A percentile compares a stretch with the other conserved stretches of the same genome.
Conservation (phyloP, 495 filamentous ascomycete genomes). For the Penicillium steckii region DNA sequence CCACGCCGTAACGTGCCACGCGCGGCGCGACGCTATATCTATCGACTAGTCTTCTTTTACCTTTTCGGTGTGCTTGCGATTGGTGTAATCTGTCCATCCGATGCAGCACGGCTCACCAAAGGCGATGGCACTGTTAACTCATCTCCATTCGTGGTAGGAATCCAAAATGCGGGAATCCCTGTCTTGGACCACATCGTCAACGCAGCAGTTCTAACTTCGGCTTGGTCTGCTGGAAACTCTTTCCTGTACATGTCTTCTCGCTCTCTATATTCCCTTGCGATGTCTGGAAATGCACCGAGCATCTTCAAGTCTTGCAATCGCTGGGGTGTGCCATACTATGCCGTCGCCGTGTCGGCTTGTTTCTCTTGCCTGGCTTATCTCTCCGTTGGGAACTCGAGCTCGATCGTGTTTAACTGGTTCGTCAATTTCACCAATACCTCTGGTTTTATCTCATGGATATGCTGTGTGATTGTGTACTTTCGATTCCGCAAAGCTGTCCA, state of each 20-base stretch:
- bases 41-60: constrained; percentile 86
- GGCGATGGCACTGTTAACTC: constrained; percentile 46
- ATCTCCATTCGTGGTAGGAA: constrained; percentile 60
- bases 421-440: constrained; percentile 60
- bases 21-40: constrained; percentile 79
- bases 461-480: constrained; percentile 57
- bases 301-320: constrained; percentile 50
- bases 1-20: constrained; percentile 74
- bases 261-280: constrained; percentile 56
- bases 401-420: constrained; percentile 54
- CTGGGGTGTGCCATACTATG: constrained; percentile 47
- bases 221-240: constrained; percentile 71
- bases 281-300: constrained; percentile 48
- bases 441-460: constrained; percentile 62
- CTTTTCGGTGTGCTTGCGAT: constrained; percentile 54
- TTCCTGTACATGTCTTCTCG: constrained; percentile 81
- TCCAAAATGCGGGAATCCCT: constrained; percentile 61
- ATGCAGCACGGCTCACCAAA: constrained; percentile 54
- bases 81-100: constrained; percentile 53
- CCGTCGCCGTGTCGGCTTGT: constrained; percentile 35
- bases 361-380: constrained; percentile 40
- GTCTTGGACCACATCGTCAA: constrained; percentile 75
- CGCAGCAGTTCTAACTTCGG: constrained; percentile 68
- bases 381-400: constrained; percentile 30
- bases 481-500: constrained; percentile 55